A percentile compares a stretch with the other conserved stretches of the same genome.
Evolutionary conservation across 2,329 filamentous ascomycete genomes (phyloP).

Genomic region (Geosmithia morbida): DNA sequence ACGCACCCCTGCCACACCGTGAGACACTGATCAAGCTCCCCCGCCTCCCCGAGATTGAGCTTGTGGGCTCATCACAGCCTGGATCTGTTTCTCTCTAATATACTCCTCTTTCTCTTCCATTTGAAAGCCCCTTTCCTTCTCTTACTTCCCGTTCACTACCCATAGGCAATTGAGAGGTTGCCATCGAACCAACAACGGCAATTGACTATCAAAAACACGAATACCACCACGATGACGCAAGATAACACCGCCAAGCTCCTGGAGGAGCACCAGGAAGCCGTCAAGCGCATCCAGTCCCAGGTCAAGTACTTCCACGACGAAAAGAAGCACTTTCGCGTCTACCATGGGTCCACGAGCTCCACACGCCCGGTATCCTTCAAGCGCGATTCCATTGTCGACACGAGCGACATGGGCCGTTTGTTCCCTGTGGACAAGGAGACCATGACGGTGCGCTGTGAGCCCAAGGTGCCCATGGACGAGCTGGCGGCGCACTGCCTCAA

Average conservation of each 20-base stretch:
- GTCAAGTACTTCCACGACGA: conserved; percentile 13
- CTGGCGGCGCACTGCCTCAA: conserved; percentile 35
- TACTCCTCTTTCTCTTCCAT: background rate
- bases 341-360: conserved; percentile 46
- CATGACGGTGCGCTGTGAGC: conserved; percentile 37
- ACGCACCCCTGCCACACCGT: background rate
- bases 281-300: conserved; percentile 11
- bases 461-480: conserved; percentile 43
- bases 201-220: background rate
- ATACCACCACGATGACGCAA: conserved; percentile 1
- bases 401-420: conserved; percentile 35
- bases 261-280: conserved; percentile 12
- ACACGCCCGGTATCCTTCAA: conserved; percentile 30
- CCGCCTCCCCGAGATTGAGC: background rate
- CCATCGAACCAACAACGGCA: no score
- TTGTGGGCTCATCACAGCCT: background rate
- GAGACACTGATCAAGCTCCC: background rate
- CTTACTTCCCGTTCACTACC: background rate
- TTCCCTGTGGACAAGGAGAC: conserved; percentile 31
- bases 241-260: conserved; percentile 6
- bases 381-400: conserved; percentile 32
- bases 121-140: background rate
- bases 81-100: background rate
- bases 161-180: no score
- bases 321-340: conserved; percentile 38